phyloP scores from a whole-genome alignment of 768 basidiomycete species.

The Lactarius quietus region DNA sequence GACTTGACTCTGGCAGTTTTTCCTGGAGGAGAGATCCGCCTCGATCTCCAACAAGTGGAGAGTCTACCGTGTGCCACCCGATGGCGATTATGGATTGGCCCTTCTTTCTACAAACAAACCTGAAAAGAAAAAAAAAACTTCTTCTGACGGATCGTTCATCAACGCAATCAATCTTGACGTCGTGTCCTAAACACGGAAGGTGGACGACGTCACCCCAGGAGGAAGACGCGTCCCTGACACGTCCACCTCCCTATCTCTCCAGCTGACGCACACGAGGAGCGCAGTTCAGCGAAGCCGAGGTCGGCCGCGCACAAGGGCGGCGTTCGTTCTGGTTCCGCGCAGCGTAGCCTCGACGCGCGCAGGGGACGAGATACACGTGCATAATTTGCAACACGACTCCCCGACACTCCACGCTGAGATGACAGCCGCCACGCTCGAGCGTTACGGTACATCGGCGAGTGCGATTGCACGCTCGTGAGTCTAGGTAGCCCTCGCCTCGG shows the following conservation, averaged over 20 bases:
- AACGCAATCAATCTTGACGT: not conserved
- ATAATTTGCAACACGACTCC: conserved; percentile 38
- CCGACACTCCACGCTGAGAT: conserved; percentile 45
- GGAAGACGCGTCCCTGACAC: not conserved
- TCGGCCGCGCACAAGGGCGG: conserved; percentile 50
- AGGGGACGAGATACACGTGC: conserved; percentile 47
- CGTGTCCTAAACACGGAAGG: not conserved
- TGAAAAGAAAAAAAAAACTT: not conserved
- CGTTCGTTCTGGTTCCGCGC: no score
- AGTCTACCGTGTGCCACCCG: not conserved
- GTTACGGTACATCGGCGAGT: no score
- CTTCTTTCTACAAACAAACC: not conserved
- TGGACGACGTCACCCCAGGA: not conserved
- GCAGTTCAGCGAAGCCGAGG: conserved; percentile 37
- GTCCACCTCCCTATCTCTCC: not conserved
- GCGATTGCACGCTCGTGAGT: conserved; percentile 43
- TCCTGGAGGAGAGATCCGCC: not conserved
- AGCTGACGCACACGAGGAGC: conserved; percentile 31
- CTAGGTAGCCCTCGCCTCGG: no score
- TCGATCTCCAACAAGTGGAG: not conserved
- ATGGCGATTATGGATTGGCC: not conserved
- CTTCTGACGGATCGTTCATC: not conserved
- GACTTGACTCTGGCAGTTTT: not conserved
- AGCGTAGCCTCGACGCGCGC: conserved; percentile 37
- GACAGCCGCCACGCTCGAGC: no score